phyloP scores from a whole-genome alignment of 768 basidiomycete species.

The Leccinum subgranulosum region DNA sequence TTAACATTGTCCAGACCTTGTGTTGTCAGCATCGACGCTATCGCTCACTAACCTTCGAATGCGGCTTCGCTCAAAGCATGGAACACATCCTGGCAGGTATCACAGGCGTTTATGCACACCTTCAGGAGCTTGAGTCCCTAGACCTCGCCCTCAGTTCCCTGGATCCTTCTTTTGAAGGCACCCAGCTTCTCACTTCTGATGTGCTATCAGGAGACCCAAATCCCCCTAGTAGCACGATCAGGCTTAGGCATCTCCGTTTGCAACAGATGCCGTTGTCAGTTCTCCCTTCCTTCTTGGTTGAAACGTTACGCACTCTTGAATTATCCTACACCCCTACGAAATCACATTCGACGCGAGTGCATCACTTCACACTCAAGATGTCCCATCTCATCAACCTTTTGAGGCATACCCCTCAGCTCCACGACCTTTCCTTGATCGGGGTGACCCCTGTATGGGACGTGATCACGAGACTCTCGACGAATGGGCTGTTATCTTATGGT shows the following conservation, averaged over 20 bases:
- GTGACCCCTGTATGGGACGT: constrained; percentile 42
- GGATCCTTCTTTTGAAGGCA: constrained; percentile 27
- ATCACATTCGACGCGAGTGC: constrained; percentile 13
- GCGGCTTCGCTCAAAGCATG: constrained; percentile 29
- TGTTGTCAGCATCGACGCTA: constrained; percentile 26
- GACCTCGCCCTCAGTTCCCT: constrained; percentile 27
- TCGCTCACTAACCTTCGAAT: constrained; percentile 35
- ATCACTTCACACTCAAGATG: constrained; percentile 36
- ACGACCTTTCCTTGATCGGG: constrained; percentile 41
- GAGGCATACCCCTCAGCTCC: constrained; percentile 36
- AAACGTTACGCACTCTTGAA: constrained; percentile 41
- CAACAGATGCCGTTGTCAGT: constrained; percentile 40
- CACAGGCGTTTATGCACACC: constrained; percentile 5
- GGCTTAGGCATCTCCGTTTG: constrained; percentile 36
- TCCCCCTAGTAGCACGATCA: constrained; percentile 1
- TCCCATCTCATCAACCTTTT: constrained; percentile 40
- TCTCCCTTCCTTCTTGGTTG: constrained; percentile 36
- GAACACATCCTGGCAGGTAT: constrained; percentile 24
- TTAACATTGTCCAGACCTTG: constrained; percentile 24
- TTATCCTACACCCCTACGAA: constrained; percentile 38
- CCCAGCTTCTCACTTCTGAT: constrained; percentile 23
- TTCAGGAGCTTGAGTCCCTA: constrained; percentile 28
- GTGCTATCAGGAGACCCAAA: constrained; percentile 10
- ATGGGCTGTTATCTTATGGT: constrained; percentile 9
- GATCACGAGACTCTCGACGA: constrained; percentile 6